Evolutionary conservation across 2,329 filamentous ascomycete genomes (phyloP).

Genomic region (Colletotrichum agaves): DNA sequence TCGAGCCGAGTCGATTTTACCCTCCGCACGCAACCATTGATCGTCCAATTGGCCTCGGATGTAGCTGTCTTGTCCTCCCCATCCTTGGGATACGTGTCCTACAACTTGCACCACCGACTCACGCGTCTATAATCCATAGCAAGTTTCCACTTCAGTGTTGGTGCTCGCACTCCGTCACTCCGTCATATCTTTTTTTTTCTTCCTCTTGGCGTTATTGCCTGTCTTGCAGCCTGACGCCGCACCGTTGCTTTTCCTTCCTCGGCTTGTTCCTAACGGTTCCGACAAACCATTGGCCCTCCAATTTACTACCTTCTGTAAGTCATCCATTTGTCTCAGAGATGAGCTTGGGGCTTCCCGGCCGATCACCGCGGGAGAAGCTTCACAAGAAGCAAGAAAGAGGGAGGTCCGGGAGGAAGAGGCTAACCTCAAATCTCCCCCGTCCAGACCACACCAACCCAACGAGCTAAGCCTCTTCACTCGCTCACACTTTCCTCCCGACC

Average conservation of each 20-base stretch:
- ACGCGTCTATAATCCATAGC: neutral
- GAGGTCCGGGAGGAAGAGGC: slow-evolving; percentile 32
- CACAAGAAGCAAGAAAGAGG: slow-evolving; percentile 22
- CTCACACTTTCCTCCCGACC: slow-evolving; percentile 11
- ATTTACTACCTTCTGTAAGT: slow-evolving; percentile 26
- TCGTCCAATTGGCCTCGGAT: slow-evolving; percentile 27
- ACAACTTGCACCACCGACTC: slow-evolving; percentile 13
- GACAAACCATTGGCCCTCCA: slow-evolving; percentile 21
- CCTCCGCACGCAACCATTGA: slow-evolving; percentile 28
- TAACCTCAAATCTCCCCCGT: slow-evolving; percentile 27
- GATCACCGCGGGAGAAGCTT: slow-evolving; percentile 26
- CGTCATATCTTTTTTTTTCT: slow-evolving; percentile 5
- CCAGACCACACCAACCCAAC: slow-evolving; percentile 18
- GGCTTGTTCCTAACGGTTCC: slow-evolving; percentile 17
- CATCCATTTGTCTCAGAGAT: slow-evolving; percentile 14
- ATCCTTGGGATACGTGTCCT: slow-evolving; percentile 22
- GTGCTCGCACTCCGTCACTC: slow-evolving; percentile 7
- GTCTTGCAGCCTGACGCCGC: slow-evolving; percentile 16
- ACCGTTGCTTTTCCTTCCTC: slow-evolving; percentile 30
- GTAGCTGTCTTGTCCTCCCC: slow-evolving; percentile 15
- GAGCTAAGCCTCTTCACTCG: slow-evolving; percentile 4
- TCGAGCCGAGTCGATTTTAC: slow-evolving; percentile 5
- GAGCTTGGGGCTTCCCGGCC: neutral
- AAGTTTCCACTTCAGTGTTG: slow-evolving; percentile 32
- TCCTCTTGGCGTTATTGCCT: slow-evolving; percentile 6